Percentiles rank a stretch among this genome's conserved stretches.
Conservation (phyloP, 495 filamentous ascomycete species). For the Friedmanniomyces simplex region DNA sequence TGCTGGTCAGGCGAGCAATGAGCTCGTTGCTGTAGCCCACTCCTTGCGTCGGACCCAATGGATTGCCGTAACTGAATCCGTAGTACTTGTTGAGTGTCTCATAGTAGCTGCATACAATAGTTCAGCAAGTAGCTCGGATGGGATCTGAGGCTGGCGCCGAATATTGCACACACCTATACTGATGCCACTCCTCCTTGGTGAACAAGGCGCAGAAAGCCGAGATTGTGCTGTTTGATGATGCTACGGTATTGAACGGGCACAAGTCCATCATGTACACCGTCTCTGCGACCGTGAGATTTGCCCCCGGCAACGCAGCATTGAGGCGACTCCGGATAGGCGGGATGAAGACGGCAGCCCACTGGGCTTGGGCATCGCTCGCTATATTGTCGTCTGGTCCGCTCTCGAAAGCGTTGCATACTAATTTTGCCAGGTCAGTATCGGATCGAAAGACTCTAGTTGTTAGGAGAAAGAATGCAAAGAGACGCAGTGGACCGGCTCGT, state of each 20-base stretch:
- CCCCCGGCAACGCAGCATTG: slow-evolving; percentile 49
- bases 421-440: too few species aligned
- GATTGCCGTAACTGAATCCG: slow-evolving; percentile 62
- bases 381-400: slow-evolving; percentile 35
- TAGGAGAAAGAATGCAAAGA: too few species aligned
- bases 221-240: slow-evolving; percentile 32
- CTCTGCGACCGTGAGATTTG: slow-evolving; percentile 47
- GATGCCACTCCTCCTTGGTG: slow-evolving; percentile 53
- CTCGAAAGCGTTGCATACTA: slow-evolving; percentile 54
- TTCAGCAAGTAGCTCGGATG: not conserved
- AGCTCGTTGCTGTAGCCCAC: slow-evolving; percentile 80
- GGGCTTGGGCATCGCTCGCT: slow-evolving; percentile 39
- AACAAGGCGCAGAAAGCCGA: slow-evolving; percentile 68
- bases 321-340: slow-evolving; percentile 52
- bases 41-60: slow-evolving; percentile 67
- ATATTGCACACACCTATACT: slow-evolving; percentile 52
- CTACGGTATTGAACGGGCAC: slow-evolving; percentile 71
- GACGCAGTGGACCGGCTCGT: too few species aligned
- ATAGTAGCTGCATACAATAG: slow-evolving; percentile 27
- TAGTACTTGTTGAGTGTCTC: slow-evolving; percentile 72
- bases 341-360: slow-evolving; percentile 48
- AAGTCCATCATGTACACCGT: slow-evolving; percentile 70
- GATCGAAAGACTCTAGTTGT: too few species aligned
- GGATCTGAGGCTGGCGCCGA: not conserved
- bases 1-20: slow-evolving; percentile 60